Evolutionary conservation across 768 basidiomycete species (phyloP), one percentile per base, ranked within the genome.

Genomic region (Termitomyces sp.): DNA sequence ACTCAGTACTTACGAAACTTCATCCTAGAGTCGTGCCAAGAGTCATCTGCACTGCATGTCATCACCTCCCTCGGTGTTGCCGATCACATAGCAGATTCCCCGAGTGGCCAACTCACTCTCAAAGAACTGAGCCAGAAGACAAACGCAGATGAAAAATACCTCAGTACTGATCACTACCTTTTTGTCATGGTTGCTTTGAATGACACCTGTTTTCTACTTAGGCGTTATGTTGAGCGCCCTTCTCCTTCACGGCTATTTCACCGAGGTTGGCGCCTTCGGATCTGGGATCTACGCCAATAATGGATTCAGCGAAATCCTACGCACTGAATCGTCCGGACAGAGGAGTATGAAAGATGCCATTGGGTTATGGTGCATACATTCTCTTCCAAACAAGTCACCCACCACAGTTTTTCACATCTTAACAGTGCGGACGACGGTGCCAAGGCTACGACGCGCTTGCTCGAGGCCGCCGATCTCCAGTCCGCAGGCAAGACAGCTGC

Each of bases 381-480:
- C 23, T 27, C 29, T 10, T 32, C 21, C 29, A 34, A 7, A n/a
- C 9, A 19, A 4, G 11, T 53, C 19, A 34, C n/a, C 32, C 19
- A 34, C n/a, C 32, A 42, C 19, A 27, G n/a, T 23, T 8, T 27
- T 9, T 8, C 16, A 7, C 9, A 46, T n/a, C 17, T 17, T 29
- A 16, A 51, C 38, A 62, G 61, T n/a, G 56, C 54, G n/a, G 61
- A 62, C 21, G 61, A 62, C 44, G 61, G 61, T 42, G 50, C 56
- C 52, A 62, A 62, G 38, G 61, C 61, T n/a, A 62, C 61, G 16
- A 53, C 55, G 8, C 54, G 54, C 35, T 43, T 62, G 21, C 56
- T 59, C 14, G 61, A 62, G 51, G 61, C 58, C n/a, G 53, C 61
- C 1, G 51, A 57, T 19, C 38, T 41, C 29, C 23, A 41, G 3